Evolutionary conservation across 768 basidiomycete genomes (phyloP), one percentile per base, ranked within the genome.

Genomic region (Mycena belliarum): DNA sequence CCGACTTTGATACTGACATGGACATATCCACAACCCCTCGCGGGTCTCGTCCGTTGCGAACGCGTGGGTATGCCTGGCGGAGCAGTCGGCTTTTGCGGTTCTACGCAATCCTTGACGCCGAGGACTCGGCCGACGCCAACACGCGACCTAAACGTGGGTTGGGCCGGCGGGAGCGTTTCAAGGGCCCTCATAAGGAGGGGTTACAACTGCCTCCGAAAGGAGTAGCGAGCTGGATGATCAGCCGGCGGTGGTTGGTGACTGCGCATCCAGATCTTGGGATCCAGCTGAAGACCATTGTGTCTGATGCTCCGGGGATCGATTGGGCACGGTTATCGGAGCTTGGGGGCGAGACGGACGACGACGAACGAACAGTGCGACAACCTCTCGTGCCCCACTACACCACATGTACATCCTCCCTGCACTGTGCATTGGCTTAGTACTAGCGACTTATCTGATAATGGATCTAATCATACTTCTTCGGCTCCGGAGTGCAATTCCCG

Each of bases 221-320:
- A 2, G 76, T 86, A 10, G 77, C 84, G 6, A 75, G 77, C 20
- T 91, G 89, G 89, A 91, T 91, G 89, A 76, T 91, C 60, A 90
- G 88, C 69, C 78, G 78, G 65, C 72, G 79, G 20, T 91, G 89
- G 89, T 61, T 84, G 48, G 72, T 71, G 28, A 64, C 69, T 40
- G 72, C 80, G 48, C 79, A 81, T 16, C 79, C 79, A 6, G 87
- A 87, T 63, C 67, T 88, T 2, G 64, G 68, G 12, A 72, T 72
- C 14, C 60, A 70, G 42, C 38, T 88, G 40, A 68, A 71, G 52
- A 79, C 77, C 25, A 65, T 80, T 8, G 71, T 86, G 10, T 67
- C 75, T 14, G 82, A 85, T 35, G 71, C 75, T 0, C 69, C 71
- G 18, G 80, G 77, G 24, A 81, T 82, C 62, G 78, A 85, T 55